Percentiles rank a stretch among this genome's conserved stretches.
Evolutionary conservation across 495 filamentous ascomycete species (phyloP).

Genomic region (Xylaria telfairii): DNA sequence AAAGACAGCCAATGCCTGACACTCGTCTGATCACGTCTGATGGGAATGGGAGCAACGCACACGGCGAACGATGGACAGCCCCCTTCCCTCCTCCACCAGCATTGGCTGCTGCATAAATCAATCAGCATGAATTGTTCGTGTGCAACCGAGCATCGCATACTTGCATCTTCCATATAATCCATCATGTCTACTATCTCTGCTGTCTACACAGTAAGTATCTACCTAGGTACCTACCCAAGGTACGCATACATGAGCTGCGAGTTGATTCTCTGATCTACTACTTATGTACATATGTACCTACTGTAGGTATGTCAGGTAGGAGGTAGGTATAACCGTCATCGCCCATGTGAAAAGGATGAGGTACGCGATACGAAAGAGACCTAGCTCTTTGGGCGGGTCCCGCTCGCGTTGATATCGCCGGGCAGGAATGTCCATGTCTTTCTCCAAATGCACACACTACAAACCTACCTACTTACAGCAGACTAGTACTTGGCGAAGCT

Average conservation of each 20-base stretch:
- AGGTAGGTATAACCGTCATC: not conserved
- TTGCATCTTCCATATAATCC: not conserved
- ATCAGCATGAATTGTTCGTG: slow-evolving; percentile 16
- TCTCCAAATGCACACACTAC: not conserved
- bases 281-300: too few relatives aligned
- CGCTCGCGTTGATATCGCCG: not conserved
- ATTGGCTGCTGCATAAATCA: slow-evolving; percentile 2
- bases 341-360: not conserved
- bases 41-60: slow-evolving; percentile 37
- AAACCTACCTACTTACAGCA: too few relatives aligned
- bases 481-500: not conserved
- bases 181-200: not conserved
- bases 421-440: not conserved
- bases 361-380: not conserved
- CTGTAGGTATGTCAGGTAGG: too few relatives aligned
- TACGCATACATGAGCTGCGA: too few relatives aligned
- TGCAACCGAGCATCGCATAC: slow-evolving; percentile 15
- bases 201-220: too few relatives aligned
- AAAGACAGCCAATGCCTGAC: slow-evolving; percentile 40
- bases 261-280: too few relatives aligned
- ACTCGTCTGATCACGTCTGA: slow-evolving; percentile 29
- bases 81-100: too few relatives aligned
- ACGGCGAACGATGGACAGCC: slow-evolving; percentile 1
- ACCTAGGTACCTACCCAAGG: too few relatives aligned
- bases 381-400: not conserved